A percentile compares a stretch with the other conserved stretches of the same genome.
phyloP scores from a whole-genome alignment of 2,329 filamentous ascomycete genomes.

The Tolypocladium inflatum region DNA sequence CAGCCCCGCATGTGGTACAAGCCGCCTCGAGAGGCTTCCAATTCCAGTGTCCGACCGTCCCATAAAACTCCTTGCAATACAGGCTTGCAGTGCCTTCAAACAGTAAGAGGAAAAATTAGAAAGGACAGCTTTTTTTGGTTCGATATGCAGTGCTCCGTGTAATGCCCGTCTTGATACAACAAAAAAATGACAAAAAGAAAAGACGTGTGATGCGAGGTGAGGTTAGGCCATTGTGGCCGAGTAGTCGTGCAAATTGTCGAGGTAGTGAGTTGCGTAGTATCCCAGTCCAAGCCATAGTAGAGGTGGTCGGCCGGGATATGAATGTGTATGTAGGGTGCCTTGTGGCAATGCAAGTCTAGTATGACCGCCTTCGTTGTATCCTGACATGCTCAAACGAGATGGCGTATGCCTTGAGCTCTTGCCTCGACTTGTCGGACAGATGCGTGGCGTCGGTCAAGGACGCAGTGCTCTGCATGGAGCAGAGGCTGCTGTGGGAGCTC shows the following conservation, averaged over 20 bases:
- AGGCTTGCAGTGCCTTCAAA: conserved; percentile 9
- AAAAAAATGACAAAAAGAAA: conserved; percentile 8
- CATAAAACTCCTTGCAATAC: conserved; percentile 6
- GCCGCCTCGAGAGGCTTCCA: conserved; percentile 11
- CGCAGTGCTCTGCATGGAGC: conserved; percentile 60
- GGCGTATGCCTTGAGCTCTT: conserved; percentile 76
- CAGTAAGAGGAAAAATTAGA: conserved; percentile 12
- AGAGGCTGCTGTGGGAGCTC: conserved; percentile 76
- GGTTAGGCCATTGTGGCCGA: conserved; percentile 8
- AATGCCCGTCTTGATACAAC: conserved; percentile 38
- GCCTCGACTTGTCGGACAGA: conserved; percentile 67
- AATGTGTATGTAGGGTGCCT: conserved; percentile 1
- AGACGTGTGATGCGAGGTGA: conserved; percentile 8
- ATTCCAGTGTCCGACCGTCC: conserved; percentile 13
- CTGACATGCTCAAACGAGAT: conserved; percentile 81
- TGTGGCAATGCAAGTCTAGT: conserved; percentile 23
- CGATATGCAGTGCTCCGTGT: conserved; percentile 41
- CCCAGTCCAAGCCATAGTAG: background rate
- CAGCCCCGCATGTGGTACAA: conserved; percentile 21
- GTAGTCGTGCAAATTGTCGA: conserved; percentile 3
- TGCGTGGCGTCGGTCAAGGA: conserved; percentile 42
- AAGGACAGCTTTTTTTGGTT: conserved; percentile 22
- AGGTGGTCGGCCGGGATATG: conserved; percentile 3
- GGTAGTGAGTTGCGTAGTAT: conserved; percentile 21
- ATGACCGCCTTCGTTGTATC: conserved; percentile 46